Evolutionary conservation across 192 early-diverging fungal species (phyloP), one percentile per base, ranked within the genome.

Genomic region (Entomortierella lignicola): DNA sequence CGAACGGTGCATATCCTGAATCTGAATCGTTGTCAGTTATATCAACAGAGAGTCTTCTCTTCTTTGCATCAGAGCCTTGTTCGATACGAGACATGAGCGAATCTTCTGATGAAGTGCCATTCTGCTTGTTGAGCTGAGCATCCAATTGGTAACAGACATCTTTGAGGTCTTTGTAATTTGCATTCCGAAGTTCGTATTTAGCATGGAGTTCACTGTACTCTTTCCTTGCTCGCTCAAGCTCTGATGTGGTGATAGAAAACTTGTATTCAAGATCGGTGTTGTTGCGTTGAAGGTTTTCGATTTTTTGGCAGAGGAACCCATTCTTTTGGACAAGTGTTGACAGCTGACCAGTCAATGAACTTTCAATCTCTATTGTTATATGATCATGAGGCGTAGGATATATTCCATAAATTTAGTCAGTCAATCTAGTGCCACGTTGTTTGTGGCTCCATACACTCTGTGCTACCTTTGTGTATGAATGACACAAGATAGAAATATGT

Each of bases 241-340:
- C 75, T 39, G 75, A 79, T 25, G 60, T 70, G 6, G 75, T 79
- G 57, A 79, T 79, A 2, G 75, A 79, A 17, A 79, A 79, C 58
- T 79, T 79, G 58, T 79, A 79, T 29, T 79, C 75, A 20, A 79
- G 55, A 41, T 79, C 75, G 5, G 75, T 79, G 60, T 79, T 79
- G 32, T 53, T 60, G 47, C 75, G 66, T 47, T 79, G 75, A 25
- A 79, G 67, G 50, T 79, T 79, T 21, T 79, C 75, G 21, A 79
- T 79, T 57, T 79, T 79, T 79, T 79, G 75, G 57, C 75, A 79
- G 30, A 79, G 75, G 26, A 79, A 79, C 0, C 75, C 75, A 41
- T 79, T 79, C 68, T 79, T 79, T 55, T 69, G 67, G 34, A 79
- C 70, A 3, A 79, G 55, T 34, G 75, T 70, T n/a, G 75, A 79